Evolutionary conservation across 257 asterid genomes (phyloP).

Genomic region (Ocimum tenuiflorum): DNA sequence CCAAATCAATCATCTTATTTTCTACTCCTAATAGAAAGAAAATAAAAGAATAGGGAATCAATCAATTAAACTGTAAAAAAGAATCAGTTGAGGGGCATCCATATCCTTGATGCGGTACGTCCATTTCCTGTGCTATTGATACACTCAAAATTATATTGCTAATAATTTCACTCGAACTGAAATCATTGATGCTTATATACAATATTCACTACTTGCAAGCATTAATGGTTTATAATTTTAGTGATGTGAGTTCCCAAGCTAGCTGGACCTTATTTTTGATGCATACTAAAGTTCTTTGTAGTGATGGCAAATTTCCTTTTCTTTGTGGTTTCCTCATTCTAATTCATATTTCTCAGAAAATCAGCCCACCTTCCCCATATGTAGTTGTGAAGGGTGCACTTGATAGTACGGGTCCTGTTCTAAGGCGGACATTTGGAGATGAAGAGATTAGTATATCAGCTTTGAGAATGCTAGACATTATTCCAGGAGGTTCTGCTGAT

Average conservation of each 20-base stretch:
- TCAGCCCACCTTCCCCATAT: conserved; percentile 84
- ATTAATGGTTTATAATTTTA: not conserved
- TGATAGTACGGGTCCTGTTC: conserved; percentile 66
- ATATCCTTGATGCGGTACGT: no score
- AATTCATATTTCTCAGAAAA: conserved; percentile 47
- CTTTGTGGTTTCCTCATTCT: conserved; percentile 7
- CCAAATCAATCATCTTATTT: no score
- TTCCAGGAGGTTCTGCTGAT: conserved; percentile 56
- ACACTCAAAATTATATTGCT: no score
- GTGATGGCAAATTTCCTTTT: not conserved
- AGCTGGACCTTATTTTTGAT: not conserved
- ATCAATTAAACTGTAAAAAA: no score
- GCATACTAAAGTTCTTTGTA: not conserved
- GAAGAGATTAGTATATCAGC: conserved; percentile 80
- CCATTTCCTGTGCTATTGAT: no score
- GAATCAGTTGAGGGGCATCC: no score
- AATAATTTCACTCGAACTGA: not conserved
- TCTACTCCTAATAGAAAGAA: no score
- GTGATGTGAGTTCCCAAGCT: not conserved
- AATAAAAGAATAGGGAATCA: no score
- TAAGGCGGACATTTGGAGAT: conserved; percentile 50
- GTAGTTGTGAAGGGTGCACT: conserved; percentile 79
- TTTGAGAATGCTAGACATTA: conserved; percentile 60
- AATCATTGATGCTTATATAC: not conserved
- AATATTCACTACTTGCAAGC: no score